A percentile compares a stretch with the other conserved stretches of the same genome.
Conservation (phyloP, 352 stramenopile genomes). For the Phytopythium litorale region DNA sequence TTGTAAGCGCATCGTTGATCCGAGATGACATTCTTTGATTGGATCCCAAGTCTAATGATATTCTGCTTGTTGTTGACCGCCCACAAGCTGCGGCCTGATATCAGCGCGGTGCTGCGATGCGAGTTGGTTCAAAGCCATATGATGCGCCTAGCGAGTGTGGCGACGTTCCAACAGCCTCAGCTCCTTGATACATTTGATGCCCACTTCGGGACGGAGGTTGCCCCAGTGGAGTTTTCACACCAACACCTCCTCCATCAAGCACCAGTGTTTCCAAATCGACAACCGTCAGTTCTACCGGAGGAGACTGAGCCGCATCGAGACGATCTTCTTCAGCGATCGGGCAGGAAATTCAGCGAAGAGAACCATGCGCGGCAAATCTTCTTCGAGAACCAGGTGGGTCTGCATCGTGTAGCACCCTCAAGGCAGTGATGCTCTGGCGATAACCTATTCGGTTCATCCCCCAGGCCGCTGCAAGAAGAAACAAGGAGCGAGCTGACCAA, state of each 20-base stretch:
- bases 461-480: slow-evolving; percentile 45
- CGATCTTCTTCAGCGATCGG: background rate
- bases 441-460: background rate
- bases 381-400: slow-evolving; percentile 55
- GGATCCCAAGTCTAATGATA: background rate
- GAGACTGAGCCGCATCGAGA: background rate
- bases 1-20: background rate
- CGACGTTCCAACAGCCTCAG: slow-evolving; percentile 25
- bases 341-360: background rate
- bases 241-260: background rate
- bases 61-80: background rate
- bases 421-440: background rate
- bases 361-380: slow-evolving; percentile 35
- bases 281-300: background rate
- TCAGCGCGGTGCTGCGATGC: slow-evolving; percentile 19
- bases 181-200: slow-evolving; percentile 19
- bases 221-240: background rate
- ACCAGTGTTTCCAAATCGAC: background rate
- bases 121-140: slow-evolving; percentile 26
- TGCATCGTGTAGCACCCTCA: background rate
- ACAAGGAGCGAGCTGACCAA: slow-evolving; percentile 50
- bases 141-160: slow-evolving; percentile 23
- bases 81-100: slow-evolving; percentile 18
- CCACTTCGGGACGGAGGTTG: background rate
- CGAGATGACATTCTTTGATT: background rate